phyloP scores from a whole-genome alignment of 495 filamentous ascomycete species.

The Daldinia decipiens region DNA sequence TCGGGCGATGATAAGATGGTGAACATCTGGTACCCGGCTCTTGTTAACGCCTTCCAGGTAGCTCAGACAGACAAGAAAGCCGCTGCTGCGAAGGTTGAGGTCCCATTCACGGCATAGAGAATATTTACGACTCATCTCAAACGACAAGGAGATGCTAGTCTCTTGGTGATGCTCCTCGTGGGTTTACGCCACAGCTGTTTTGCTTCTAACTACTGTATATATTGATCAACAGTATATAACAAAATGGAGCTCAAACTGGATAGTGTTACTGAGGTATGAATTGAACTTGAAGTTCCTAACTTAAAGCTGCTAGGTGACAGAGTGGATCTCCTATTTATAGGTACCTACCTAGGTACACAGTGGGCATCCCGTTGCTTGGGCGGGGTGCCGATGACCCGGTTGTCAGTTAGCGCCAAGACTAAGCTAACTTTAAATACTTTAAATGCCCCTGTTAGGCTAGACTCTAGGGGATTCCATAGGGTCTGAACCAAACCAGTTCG shows the following conservation, averaged over 20 bases:
- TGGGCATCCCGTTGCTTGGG: not conserved
- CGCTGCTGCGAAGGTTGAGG: slow-evolving; percentile 26
- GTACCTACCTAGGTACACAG: not conserved
- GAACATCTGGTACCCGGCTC: slow-evolving; percentile 56
- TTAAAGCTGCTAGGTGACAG: not conserved
- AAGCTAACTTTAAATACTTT: slow-evolving; percentile 6
- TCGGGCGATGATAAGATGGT: slow-evolving; percentile 59
- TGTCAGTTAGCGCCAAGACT: slow-evolving; percentile 16
- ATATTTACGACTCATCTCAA: not conserved
- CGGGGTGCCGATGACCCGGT: slow-evolving; percentile 35
- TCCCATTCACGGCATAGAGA: slow-evolving; percentile 36
- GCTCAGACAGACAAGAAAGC: slow-evolving; percentile 39
- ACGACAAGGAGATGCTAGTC: not conserved
- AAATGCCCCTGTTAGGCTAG: not conserved
- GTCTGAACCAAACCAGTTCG: not conserved
- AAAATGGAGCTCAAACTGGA: not conserved
- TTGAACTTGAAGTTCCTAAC: not conserved
- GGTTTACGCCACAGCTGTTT: not conserved
- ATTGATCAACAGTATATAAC: not conserved
- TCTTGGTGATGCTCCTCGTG: not conserved
- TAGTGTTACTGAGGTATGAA: not conserved
- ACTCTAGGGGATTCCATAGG: slow-evolving; percentile 1
- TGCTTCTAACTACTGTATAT: slow-evolving; percentile 16
- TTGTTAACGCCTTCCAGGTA: slow-evolving; percentile 54
- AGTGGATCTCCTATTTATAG: slow-evolving; percentile 4